Evolutionary conservation across 1,139 yeast genomes (phyloP), one percentile per base, ranked within the genome.

Genomic region (Saccharomycopsis crataegensis): DNA sequence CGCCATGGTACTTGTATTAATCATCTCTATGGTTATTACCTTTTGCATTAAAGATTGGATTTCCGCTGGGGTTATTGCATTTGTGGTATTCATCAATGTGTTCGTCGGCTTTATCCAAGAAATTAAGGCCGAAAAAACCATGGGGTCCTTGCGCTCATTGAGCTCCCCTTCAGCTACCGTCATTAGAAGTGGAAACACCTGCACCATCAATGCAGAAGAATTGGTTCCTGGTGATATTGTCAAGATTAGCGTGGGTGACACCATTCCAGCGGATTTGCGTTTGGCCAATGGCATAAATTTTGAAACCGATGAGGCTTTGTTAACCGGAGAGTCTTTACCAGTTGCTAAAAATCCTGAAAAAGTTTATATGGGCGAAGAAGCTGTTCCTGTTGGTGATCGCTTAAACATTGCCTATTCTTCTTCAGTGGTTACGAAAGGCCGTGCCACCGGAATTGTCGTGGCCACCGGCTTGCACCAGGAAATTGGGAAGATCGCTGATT

Each of bases 241-340:
- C 43, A 71, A 73, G 56, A 74, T 86, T 54, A 76, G 75, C 60
- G 87, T 83, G 43, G 95, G 94, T 53, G 94, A 86, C 64, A 85
- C 91, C 1, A 72, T 86, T 48, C 94, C 94, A 16, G 93, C 93
- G 5, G 94, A 86, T 65, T 65, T 84, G 57, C 73, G 94, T 59
- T 71, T 86, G 49, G 61, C 82, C 50, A 82, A 78, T 45, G 64
- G 78, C 50, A 76, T 79, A 71, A 86, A 86, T 66, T 80, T 86
- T 60, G 94, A 86, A 66, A 79, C 90, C 8, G 94, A 86, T 64
- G 94, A 86, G 66, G 91, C 94, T 8, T 71, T 86, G 52, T 74
- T 86, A 55, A 86, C 93, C 2, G 95, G 94, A 57, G 95, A 86
- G 67, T 84, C 93, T 0, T 70, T 86, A 53, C 93, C 95, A 0